Conservation (phyloP, 371 early-diverging fungal genomes). For the Fennellomyces sp. region DNA sequence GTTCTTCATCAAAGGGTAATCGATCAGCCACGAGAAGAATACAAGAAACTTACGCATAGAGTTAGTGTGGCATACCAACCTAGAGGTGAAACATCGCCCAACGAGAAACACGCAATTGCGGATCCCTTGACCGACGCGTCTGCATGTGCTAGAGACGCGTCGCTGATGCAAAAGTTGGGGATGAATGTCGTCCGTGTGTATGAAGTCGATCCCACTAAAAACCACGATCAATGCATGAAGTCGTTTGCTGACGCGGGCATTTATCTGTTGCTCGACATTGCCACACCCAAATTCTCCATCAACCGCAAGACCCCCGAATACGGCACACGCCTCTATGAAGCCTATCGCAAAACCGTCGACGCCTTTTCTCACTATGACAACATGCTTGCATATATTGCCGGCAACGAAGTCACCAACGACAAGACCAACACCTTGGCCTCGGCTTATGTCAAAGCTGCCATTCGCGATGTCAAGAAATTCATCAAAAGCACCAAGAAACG, state of each 20-base stretch:
- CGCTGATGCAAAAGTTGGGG: constrained; percentile 68
- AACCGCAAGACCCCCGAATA: constrained; percentile 74
- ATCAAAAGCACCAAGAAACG: constrained; percentile 43
- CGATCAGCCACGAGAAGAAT: neutral
- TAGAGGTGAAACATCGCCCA: constrained; percentile 27
- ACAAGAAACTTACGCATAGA: neutral
- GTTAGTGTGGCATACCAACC: constrained; percentile 77
- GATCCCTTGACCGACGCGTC: constrained; percentile 70
- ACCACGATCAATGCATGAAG: constrained; percentile 81
- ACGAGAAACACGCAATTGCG: neutral
- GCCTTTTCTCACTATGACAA: constrained; percentile 71
- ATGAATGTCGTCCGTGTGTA: constrained; percentile 82
- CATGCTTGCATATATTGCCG: constrained; percentile 75
- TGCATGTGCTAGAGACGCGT: constrained; percentile 71
- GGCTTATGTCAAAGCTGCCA: constrained; percentile 73
- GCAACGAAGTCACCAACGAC: constrained; percentile 83
- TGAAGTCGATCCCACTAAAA: constrained; percentile 65
- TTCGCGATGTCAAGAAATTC: constrained; percentile 75
- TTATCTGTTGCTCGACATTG: constrained; percentile 74
- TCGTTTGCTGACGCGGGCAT: constrained; percentile 68
- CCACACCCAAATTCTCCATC: constrained; percentile 64
- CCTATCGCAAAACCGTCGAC: constrained; percentile 63
- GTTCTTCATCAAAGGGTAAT: constrained; percentile 78
- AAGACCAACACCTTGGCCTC: constrained; percentile 67
- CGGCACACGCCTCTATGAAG: constrained; percentile 54